Evolutionary conservation across 495 filamentous ascomycete genomes (phyloP), one percentile per base, ranked within the genome.

Genomic region (Aspergillus cristatus): DNA sequence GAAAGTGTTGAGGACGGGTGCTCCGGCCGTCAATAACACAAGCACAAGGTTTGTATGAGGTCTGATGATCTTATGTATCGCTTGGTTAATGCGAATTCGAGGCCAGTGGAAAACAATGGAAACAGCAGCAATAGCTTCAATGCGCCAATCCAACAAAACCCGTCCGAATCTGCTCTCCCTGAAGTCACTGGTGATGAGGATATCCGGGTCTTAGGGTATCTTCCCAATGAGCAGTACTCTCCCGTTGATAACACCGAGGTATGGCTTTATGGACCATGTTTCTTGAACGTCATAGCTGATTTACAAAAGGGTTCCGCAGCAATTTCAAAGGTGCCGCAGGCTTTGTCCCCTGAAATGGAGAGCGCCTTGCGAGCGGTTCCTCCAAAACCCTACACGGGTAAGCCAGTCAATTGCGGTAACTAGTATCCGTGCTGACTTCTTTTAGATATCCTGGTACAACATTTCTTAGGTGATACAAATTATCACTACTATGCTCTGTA

Each of bases 401-500:
- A 12, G 42, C 26, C 10, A 34, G 6, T 10, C 6, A 24, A 11
- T 11, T 22, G 6, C 18, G 8, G 13, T 22, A n/a, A 12, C 3
- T n/a, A 20, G 13, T 11, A 4, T 18, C 14, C 10, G 13, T 28
- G 14, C 42, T 55, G 12, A 54, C 32, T 2, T n/a, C 17, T 0
- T 36, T 1, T 35, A 73, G 72, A 75, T 35, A 62, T 62, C 7
- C 52, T 75, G 11, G 56, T 74, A 7, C 64, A 71, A 37, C 62
- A 64, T 38, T 76, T 63, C 43, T 53, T 74, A 16, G 53, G 53
- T 35, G 57, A 61, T 7, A 62, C 60, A 14, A 76, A 74, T 40
- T 60, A 64, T 29, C 63, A 66, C 26, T 76, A 74, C 39, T 71
- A 67, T 38, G 43, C 57, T 39, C 45, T 75, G 1, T 75, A 73